Evolutionary conservation across 345 rosid genomes (phyloP).

Genomic region (Ricinus communis): DNA sequence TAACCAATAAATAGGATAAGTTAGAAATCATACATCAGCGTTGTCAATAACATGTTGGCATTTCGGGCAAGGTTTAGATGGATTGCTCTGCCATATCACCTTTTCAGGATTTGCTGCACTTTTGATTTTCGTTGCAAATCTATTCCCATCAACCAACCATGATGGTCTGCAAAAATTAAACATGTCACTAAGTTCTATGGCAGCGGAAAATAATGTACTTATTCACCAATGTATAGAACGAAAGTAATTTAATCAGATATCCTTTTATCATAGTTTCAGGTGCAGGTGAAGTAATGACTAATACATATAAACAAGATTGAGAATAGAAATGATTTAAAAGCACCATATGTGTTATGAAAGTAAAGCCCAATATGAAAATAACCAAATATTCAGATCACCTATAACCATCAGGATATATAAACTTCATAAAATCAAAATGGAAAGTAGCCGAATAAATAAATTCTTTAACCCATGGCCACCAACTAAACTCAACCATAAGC

Average conservation of each 20-base stretch:
- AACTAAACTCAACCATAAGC: background rate
- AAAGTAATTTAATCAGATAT: background rate
- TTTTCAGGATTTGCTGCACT: conserved; percentile 68
- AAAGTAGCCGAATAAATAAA: too few species aligned
- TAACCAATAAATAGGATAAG: background rate
- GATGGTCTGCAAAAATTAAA: conserved; percentile 52
- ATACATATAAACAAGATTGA: background rate
- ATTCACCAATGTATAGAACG: background rate
- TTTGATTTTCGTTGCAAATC: conserved; percentile 83
- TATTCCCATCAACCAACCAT: conserved; percentile 81
- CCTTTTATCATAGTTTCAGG: background rate
- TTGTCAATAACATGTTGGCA: conserved; percentile 78
- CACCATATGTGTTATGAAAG: background rate
- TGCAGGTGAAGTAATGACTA: background rate
- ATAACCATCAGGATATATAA: background rate
- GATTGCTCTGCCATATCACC: conserved; percentile 77
- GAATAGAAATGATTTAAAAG: background rate
- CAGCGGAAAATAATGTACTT: background rate
- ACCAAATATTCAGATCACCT: too few species aligned
- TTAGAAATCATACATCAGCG: conserved; percentile 59
- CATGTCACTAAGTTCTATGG: background rate
- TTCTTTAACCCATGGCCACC: background rate
- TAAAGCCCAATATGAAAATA: background rate
- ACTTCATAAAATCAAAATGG: too few species aligned
- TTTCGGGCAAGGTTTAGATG: conserved; percentile 75